phyloP scores from a whole-genome alignment of 2,329 filamentous ascomycete species.

The Parastagonospora nodorum region DNA sequence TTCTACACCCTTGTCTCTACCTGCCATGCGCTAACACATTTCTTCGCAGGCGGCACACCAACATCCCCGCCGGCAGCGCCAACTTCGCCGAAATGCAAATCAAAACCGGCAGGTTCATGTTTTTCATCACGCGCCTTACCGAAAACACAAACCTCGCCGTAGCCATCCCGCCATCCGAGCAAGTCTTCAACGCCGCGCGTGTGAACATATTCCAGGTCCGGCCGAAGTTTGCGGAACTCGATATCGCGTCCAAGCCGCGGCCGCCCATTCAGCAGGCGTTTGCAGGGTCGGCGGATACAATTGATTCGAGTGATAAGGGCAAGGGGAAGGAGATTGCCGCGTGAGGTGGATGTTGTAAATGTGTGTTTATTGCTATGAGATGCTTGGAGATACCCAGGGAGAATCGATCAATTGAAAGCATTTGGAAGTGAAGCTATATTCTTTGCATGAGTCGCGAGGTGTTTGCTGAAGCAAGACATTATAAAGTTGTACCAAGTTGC shows the following conservation, averaged over 20 bases:
- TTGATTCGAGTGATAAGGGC: slow-evolving; percentile 21
- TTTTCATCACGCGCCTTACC: slow-evolving; percentile 94
- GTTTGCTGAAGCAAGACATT: too few species aligned
- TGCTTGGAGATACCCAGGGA: background rate
- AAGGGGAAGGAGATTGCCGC: slow-evolving; percentile 24
- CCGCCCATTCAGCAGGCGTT: slow-evolving; percentile 45
- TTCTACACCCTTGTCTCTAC: slow-evolving; percentile 33
- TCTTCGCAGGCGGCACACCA: slow-evolving; percentile 70
- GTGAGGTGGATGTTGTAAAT: background rate
- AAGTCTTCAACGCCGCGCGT: slow-evolving; percentile 86
- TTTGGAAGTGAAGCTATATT: too few species aligned
- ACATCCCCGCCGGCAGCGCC: slow-evolving; percentile 78
- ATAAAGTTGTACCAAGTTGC: too few species aligned
- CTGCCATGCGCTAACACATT: background rate
- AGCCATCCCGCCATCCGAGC: slow-evolving; percentile 87
- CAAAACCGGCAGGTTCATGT: slow-evolving; percentile 81
- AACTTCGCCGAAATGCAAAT: slow-evolving; percentile 82
- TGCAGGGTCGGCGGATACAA: slow-evolving; percentile 37
- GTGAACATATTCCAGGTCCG: slow-evolving; percentile 88
- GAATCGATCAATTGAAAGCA: too few species aligned
- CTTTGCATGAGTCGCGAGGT: too few species aligned
- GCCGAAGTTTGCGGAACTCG: slow-evolving; percentile 74
- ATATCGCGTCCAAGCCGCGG: slow-evolving; percentile 50
- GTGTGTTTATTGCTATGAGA: background rate
- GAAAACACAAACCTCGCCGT: slow-evolving; percentile 97